Percentiles rank a stretch among this genome's conserved stretches.
Evolutionary conservation across 805 yeast genomes (phyloP).

Genomic region (Blastobotrys americana): DNA sequence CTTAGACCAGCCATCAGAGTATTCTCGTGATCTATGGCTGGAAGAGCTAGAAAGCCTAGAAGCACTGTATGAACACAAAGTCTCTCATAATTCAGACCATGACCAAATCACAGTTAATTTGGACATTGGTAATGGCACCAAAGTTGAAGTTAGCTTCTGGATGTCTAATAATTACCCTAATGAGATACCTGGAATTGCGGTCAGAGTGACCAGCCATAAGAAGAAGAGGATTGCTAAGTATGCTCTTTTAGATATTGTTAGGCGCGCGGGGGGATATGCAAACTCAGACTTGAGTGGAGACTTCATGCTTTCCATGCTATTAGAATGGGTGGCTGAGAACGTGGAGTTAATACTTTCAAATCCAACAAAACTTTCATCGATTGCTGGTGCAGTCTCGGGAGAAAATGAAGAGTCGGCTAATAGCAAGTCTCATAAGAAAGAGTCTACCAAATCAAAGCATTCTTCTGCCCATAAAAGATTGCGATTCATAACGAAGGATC

Average conservation of each 20-base stretch:
- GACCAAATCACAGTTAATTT: conserved; percentile 10
- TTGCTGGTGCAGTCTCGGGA: conserved; percentile 27
- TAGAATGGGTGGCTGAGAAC: conserved; percentile 72
- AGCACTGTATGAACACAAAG: conserved; percentile 48
- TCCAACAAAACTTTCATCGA: conserved; percentile 63
- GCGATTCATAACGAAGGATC: conserved; percentile 5
- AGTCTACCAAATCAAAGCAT: background rate
- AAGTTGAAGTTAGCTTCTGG: conserved; percentile 31
- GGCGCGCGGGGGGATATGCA: conserved; percentile 28
- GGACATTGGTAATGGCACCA: background rate
- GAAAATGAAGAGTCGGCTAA: conserved; percentile 14
- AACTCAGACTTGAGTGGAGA: conserved; percentile 48
- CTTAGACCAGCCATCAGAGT: conserved; percentile 9
- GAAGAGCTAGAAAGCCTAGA: conserved; percentile 67
- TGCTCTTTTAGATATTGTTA: conserved; percentile 30
- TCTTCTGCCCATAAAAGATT: conserved; percentile 1
- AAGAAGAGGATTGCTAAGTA: conserved; percentile 24
- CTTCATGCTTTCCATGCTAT: conserved; percentile 56
- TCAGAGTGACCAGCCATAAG: conserved; percentile 38
- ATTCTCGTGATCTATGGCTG: conserved; percentile 50
- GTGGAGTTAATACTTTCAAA: conserved; percentile 49
- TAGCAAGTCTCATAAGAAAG: conserved; percentile 8
- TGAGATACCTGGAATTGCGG: conserved; percentile 61
- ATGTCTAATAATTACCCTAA: conserved; percentile 53
- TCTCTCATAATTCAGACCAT: conserved; percentile 16